Evolutionary conservation across 257 asterid genomes (phyloP), one percentile per base, ranked within the genome.

Genomic region (Ajuga chamaepitys): DNA sequence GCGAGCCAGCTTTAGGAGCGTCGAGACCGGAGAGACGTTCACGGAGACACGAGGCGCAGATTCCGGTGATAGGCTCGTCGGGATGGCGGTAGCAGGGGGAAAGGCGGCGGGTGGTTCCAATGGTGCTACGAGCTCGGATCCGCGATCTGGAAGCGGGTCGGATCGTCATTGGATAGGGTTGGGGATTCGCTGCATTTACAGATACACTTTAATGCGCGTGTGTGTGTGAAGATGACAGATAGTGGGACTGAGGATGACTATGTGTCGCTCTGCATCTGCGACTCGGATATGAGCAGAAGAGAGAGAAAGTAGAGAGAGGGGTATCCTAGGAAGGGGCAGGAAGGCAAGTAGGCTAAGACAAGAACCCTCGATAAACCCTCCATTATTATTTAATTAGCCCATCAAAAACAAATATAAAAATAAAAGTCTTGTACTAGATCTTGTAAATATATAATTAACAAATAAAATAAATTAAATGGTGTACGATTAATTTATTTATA

Each of bases 11-110:
- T 26, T 75, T 56, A 12, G 75, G 14, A 9, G 82, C 71, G 44
- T 92, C 95, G 61, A 94, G 88, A 20, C 85, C 87, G 52, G 84
- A 80, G 72, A 94, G 96, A 48, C 97, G 99, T 14, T 94, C 97
- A 3, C 97, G 89, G 63, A 94, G 86, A 76, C 99, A 94, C 0
- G 97, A 79, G 35, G 99, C 91, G 81, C 99, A 94, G 66, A 94
- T 86, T 52, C 99, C 99, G 66, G 95, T 75, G 66, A 73, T 63
- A 3, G 92, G 85, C 30, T 90, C 96, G 57, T 81, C 79, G 1
- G 95, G 95, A 74, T 94, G 97, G 71, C 95, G 96, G 85, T 75
- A 74, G 56, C 99, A 94, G 21, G 95, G 75, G 58, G 95, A 75
- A 50, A 60, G 74, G 71, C 91, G 91, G 75, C 90, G 87, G 50